Percentiles rank a stretch among this genome's conserved stretches.
Evolutionary conservation across 768 basidiomycete genomes (phyloP).

Genomic region (Filobasidium wieringae): DNA sequence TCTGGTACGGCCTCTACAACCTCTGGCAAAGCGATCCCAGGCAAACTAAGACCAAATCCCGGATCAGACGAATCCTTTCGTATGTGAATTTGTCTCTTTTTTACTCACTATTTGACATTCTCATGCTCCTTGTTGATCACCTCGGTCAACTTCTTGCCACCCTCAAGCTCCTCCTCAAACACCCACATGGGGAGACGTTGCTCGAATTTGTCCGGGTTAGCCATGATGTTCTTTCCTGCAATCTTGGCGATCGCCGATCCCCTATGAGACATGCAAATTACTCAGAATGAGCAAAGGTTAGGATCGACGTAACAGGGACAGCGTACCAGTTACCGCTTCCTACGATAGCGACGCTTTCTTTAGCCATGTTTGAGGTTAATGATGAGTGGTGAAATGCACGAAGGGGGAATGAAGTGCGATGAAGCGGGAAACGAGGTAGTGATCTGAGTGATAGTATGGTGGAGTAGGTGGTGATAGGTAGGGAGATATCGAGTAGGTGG

Average conservation of each 20-base stretch:
- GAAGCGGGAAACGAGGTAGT: too few species aligned
- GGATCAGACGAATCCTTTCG: too few species aligned
- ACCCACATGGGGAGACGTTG: constrained; percentile 43
- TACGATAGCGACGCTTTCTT: constrained; percentile 39
- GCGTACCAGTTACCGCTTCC: constrained; percentile 40
- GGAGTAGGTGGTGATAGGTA: too few species aligned
- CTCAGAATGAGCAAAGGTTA: neutral
- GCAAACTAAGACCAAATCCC: constrained; percentile 38
- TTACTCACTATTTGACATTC: constrained; percentile 36
- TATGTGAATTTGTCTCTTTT: too few species aligned
- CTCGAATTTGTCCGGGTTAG: constrained; percentile 39
- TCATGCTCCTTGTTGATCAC: constrained; percentile 44
- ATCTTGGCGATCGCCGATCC: constrained; percentile 41
- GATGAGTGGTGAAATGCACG: too few species aligned
- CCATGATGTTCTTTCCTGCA: constrained; percentile 36
- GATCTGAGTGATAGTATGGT: too few species aligned
- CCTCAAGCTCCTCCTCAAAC: constrained; percentile 41
- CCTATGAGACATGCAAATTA: constrained; percentile 20
- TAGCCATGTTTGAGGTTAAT: too few species aligned
- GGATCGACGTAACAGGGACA: neutral
- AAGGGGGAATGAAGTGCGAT: too few species aligned
- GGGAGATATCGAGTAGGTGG: too few species aligned
- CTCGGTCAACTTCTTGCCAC: constrained; percentile 36
- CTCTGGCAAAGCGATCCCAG: constrained; percentile 38
- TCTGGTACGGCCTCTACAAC: constrained; percentile 43